Base-by-base conservation (phyloP, 768 basidiomycete genomes). In the Lanmaoa rubissima region DNA sequence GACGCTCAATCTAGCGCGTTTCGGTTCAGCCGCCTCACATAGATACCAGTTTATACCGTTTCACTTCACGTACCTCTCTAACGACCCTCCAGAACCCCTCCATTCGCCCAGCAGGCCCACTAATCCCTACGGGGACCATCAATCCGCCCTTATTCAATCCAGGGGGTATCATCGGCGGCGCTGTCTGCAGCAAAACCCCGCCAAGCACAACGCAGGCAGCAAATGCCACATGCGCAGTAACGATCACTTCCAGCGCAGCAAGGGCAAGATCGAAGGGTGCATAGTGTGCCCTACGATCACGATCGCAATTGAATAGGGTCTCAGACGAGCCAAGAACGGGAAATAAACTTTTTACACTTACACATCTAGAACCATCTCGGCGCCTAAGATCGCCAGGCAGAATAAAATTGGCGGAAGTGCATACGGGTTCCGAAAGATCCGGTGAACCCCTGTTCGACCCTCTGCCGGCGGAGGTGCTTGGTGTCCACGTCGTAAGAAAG, bases 191-290 rank as follows among this genome's bases (percentile, higher is more conserved):
- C 2, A 99, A 77, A 2, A 94, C 87, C 8, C 87, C 85, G 2
- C 93, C 96, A 13, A 96, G 88, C 0, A 91, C 83, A 12, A 87
- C 78, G 40, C 87, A 92, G 0, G 94, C 88, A 2, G 87, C 84
- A 69, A 94, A 96, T 0, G 97, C 90, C 24, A 95, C 79, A 39
- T 83, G 82, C 70, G 90, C 90, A 5, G 94, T 96, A 16, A 90
- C 74, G 12, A 87, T 67, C 0, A 94, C 87, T 51, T 94, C 84
- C 8, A 89, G 60, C 6, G 84, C 81, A 0, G 97, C 92, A 40
- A 97, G 76, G n/a, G 84, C 71, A n/a, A 96, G 82, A 72, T 99
- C 96, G n/a, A 86, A 82, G 1, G 80, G 71, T 12, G 84, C 79
- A 56, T 92, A 90, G 58, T 88, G 84, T 14, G 74, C 54, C 36